These are phyloP conservation scores for Phytophthora agathidicida DNA, from an alignment of 352 stramenopile species.

Conservation along the genomic window DNA sequence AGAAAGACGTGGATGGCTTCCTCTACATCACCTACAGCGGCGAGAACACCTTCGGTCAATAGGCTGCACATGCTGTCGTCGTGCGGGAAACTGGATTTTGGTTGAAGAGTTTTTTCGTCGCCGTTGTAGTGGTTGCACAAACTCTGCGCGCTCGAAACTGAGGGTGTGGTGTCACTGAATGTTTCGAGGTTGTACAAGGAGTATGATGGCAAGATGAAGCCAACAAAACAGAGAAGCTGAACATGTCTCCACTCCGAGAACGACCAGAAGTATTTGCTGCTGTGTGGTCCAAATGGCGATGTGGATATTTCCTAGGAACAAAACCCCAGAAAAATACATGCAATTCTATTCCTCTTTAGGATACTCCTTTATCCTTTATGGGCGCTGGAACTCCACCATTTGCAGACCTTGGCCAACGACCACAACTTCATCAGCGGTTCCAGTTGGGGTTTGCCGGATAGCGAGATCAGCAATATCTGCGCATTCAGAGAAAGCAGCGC, in stretches of 20 bases:
- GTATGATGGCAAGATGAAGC: constrained; percentile 8
- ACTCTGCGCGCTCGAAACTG: no score
- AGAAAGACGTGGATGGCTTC: constrained; percentile 99
- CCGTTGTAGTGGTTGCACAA: constrained; percentile 13
- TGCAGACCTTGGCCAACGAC: constrained; percentile 86
- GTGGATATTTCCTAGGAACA: constrained; percentile 41
- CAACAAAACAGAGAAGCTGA: constrained; percentile 5
- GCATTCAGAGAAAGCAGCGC: constrained; percentile 74
- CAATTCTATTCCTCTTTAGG: constrained; percentile 47
- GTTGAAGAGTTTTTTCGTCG: constrained; percentile 38
- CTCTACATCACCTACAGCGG: constrained; percentile 99
- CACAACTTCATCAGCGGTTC: constrained; percentile 40
- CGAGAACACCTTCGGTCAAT: constrained; percentile 98
- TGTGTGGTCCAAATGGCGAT: constrained; percentile 37
- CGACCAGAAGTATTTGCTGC: constrained; percentile 40
- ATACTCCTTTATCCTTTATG: no score
- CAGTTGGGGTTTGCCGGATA: constrained; percentile 23
- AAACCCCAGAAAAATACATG: constrained; percentile 44
- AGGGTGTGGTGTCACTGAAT: no score
- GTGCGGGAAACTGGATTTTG: constrained; percentile 41
- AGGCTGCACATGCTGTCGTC: constrained; percentile 24
- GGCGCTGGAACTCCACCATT: constrained; percentile 48
- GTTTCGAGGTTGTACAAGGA: no score
- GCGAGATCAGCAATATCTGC: constrained; percentile 80
- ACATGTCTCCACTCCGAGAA: constrained; percentile 6